A percentile compares a stretch with the other conserved stretches of the same genome.
Evolutionary conservation across 2,329 filamentous ascomycete species (phyloP).

Genomic region (Pseudogymnoascus sp.): DNA sequence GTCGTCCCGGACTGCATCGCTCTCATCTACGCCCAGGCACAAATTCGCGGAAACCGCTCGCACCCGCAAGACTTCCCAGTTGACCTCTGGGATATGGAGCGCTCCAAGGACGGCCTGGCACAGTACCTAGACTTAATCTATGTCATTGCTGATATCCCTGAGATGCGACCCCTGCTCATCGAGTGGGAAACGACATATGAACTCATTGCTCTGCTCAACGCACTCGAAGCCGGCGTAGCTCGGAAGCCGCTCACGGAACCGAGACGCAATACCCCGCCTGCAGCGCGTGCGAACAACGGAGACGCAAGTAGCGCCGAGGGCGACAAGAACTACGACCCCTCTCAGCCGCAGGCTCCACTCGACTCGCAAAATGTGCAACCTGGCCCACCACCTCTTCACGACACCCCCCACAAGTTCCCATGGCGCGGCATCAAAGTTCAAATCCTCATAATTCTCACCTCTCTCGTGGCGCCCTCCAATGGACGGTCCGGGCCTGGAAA

Average conservation of each 20-base stretch:
- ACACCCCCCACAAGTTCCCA: constrained; percentile 53
- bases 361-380: constrained; percentile 27
- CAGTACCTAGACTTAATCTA: constrained; percentile 93
- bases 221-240: constrained; percentile 78
- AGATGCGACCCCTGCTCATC: constrained; percentile 75
- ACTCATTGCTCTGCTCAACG: constrained; percentile 75
- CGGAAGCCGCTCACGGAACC: constrained; percentile 61
- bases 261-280: constrained; percentile 26
- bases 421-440: constrained; percentile 80
- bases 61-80: constrained; percentile 84
- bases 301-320: neutral
- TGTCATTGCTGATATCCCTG: constrained; percentile 75
- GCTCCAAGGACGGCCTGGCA: constrained; percentile 87
- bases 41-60: constrained; percentile 69
- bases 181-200: constrained; percentile 91
- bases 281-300: constrained; percentile 31
- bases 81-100: constrained; percentile 95
- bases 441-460: constrained; percentile 81
- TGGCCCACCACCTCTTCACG: constrained; percentile 46
- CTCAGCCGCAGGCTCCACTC: constrained; percentile 6
- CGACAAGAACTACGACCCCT: neutral
- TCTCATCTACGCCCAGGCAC: constrained; percentile 86
- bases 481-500: constrained; percentile 53
- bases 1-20: constrained; percentile 91
- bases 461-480: constrained; percentile 74